Conservation (phyloP, 129 eudicot species). For the Saposhnikovia divaricata region DNA sequence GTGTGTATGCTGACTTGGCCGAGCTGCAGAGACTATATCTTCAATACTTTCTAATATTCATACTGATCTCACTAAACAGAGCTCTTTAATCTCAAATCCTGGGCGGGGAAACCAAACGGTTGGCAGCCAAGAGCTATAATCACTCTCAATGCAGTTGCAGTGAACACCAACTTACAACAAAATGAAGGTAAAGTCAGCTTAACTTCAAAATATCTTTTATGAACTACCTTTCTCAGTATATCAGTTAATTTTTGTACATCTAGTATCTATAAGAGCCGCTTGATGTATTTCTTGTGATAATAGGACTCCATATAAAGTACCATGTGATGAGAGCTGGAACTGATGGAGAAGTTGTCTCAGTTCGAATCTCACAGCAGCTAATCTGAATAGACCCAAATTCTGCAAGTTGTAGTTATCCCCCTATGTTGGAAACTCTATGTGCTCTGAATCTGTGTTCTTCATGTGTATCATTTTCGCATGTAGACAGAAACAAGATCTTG, state of each 20-base stretch:
- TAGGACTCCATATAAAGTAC: too few relatives aligned
- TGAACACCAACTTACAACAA: constrained; percentile 79
- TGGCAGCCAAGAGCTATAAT: constrained; percentile 84
- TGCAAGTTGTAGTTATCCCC: neutral
- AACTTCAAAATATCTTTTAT: neutral
- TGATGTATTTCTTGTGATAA: too few relatives aligned
- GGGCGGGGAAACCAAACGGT: constrained; percentile 65
- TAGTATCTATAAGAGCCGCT: too few relatives aligned
- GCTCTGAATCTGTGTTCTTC: too few relatives aligned
- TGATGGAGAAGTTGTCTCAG: constrained; percentile 61
- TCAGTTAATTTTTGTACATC: too few relatives aligned
- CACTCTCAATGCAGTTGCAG: constrained; percentile 77
- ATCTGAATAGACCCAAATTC: constrained; percentile 25
- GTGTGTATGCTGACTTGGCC: too few relatives aligned
- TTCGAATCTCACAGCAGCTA: constrained; percentile 84
- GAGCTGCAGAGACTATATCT: too few relatives aligned
- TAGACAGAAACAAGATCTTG: too few relatives aligned
- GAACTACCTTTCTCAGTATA: neutral
- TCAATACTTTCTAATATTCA: too few relatives aligned
- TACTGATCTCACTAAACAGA: constrained; percentile 26
- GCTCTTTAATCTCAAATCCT: constrained; percentile 62
- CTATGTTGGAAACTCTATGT: too few relatives aligned
- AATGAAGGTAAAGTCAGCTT: constrained; percentile 57
- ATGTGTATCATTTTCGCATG: too few relatives aligned
- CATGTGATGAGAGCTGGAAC: too few relatives aligned